Conservation (phyloP, 371 early-diverging fungal species). For the Rhizomucor pusillus region DNA sequence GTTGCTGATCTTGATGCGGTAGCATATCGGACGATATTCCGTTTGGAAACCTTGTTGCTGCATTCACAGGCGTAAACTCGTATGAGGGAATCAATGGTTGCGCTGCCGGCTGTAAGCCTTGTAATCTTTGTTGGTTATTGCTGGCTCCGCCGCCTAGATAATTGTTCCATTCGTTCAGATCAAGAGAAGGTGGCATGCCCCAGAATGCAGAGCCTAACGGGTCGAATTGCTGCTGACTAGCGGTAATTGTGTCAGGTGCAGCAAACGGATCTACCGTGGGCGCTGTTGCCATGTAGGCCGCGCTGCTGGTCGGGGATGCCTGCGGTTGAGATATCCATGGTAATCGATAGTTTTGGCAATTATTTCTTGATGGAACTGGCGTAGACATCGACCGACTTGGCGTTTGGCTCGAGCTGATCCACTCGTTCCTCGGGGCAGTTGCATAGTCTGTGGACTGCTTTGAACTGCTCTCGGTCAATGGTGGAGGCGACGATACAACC, state of each 20-base stretch:
- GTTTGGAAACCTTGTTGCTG: not conserved
- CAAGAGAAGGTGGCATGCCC: slow-evolving; percentile 22
- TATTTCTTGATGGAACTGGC: not conserved
- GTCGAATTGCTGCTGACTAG: slow-evolving; percentile 15
- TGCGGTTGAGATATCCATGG: not conserved
- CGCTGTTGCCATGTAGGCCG: not conserved
- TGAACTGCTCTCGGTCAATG: slow-evolving; percentile 15
- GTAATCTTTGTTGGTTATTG: not conserved
- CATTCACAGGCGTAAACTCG: slow-evolving; percentile 6
- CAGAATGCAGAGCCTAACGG: slow-evolving; percentile 21
- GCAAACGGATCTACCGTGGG: slow-evolving; percentile 40
- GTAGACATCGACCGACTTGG: not conserved
- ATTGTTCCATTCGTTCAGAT: slow-evolving; percentile 23
- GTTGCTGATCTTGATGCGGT: not conserved
- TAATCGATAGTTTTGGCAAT: not conserved
- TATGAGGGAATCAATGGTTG: slow-evolving; percentile 8
- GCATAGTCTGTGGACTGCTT: slow-evolving; percentile 10
- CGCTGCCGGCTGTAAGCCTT: not conserved
- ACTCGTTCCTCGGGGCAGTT: not conserved
- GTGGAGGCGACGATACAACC: slow-evolving; percentile 3
- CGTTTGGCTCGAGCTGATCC: not conserved
- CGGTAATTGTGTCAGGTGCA: slow-evolving; percentile 32
- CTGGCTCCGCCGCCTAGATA: slow-evolving; percentile 9
- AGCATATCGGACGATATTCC: not conserved
- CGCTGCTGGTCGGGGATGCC: not conserved